Evolutionary conservation across 2,329 filamentous ascomycete genomes (phyloP).

Genomic region (Pseudogymnoascus sp.): DNA sequence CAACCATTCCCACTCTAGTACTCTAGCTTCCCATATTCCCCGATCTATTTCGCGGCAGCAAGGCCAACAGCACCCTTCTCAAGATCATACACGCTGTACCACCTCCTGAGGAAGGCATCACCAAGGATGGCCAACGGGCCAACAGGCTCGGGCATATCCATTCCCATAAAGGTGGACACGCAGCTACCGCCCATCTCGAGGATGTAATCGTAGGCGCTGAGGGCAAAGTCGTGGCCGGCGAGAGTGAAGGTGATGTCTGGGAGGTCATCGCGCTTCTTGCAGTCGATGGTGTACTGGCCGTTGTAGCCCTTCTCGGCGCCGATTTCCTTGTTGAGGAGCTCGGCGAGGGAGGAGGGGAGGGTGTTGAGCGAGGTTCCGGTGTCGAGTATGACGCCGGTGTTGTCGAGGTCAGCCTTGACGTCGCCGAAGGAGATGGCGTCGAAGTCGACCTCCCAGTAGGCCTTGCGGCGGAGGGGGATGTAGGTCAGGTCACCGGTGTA

Average conservation of each 20-base stretch:
- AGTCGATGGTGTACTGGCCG: conserved; percentile 93
- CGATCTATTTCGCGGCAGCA: conserved; percentile 64
- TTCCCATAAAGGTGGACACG: conserved; percentile 95
- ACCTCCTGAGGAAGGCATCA: conserved; percentile 74
- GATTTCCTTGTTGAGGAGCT: conserved; percentile 95
- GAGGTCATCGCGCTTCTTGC: conserved; percentile 69
- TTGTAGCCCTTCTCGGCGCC: conserved; percentile 97
- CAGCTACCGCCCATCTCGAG: conserved; percentile 91
- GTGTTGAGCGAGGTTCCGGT: conserved; percentile 97
- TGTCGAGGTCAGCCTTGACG: conserved; percentile 77
- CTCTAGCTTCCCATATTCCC: background rate
- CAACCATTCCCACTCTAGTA: background rate
- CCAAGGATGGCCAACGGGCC: conserved; percentile 92
- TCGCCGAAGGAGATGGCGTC: conserved; percentile 85
- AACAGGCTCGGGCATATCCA: conserved; percentile 75
- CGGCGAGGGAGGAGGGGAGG: conserved; percentile 80
- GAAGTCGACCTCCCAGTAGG: conserved; percentile 98
- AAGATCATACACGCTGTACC: conserved; percentile 95
- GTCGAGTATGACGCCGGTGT: conserved; percentile 94
- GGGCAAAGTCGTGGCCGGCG: conserved; percentile 85
- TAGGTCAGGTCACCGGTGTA: conserved; percentile 79
- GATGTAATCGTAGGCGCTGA: conserved; percentile 84
- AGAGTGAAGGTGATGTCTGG: conserved; percentile 90
- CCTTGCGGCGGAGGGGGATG: conserved; percentile 93
- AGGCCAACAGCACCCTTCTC: conserved; percentile 83